Evolutionary conservation across 345 rosid species (phyloP).

Genomic region (Raphanus sativus): DNA sequence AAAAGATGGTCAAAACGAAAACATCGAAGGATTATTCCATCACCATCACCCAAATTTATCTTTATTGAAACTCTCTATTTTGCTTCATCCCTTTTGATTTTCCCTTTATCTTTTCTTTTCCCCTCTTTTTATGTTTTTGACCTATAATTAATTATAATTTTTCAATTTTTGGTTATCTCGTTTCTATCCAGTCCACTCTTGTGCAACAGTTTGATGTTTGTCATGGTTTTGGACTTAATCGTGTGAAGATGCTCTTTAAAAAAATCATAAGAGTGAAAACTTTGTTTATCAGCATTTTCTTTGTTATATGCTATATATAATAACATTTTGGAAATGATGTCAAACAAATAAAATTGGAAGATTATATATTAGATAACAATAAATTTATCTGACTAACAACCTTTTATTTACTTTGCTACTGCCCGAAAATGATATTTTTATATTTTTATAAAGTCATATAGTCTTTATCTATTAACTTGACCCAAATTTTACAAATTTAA

Average conservation of each 20-base stretch:
- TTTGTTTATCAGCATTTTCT: background rate
- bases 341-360: background rate
- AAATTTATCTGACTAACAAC: background rate
- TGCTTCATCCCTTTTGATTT: conserved; percentile 43
- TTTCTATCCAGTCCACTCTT: conserved; percentile 20
- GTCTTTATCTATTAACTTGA: background rate
- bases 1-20: conserved; percentile 49
- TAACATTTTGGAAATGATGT: too few species aligned
- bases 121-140: conserved; percentile 43
- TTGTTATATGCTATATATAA: too few species aligned
- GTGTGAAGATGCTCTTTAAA: background rate
- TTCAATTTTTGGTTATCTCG: conserved; percentile 4
- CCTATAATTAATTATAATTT: conserved; percentile 15
- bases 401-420: background rate
- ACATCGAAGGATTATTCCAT: conserved; percentile 45
- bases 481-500: background rate
- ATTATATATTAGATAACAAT: background rate
- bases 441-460: background rate
- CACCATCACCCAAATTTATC: conserved; percentile 47
- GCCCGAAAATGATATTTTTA: background rate
- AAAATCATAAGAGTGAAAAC: background rate
- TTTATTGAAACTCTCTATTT: conserved; percentile 49
- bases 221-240: conserved; percentile 5
- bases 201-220: conserved; percentile 12
- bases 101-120: conserved; percentile 40